Evolutionary conservation across 768 basidiomycete genomes (phyloP), one percentile per base, ranked within the genome.

Genomic region (Asterophora lycoperdoides): DNA sequence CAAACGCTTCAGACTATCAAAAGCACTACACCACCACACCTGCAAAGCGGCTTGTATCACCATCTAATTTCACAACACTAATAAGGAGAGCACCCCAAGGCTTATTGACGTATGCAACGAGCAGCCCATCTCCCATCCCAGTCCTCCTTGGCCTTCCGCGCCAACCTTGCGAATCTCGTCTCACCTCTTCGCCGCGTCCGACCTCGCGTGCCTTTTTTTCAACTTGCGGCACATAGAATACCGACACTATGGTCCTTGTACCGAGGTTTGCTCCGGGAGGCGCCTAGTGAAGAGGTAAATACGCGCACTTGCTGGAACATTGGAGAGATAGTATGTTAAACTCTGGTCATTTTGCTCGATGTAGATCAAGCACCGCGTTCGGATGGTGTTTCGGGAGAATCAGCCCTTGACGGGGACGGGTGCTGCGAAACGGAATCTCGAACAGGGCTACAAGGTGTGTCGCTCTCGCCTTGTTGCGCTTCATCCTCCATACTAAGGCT

Each of bases 231-330:
- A 0, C 92, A 94, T 62, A 78, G 84, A 17, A 65, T 83, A 20
- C 90, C 92, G 3, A 91, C 89, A 0, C 63, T 86, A 56, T 89
- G 88, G 86, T 64, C 72, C 0, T 68, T 93, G 4, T 94, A 93
- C 63, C 76, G 89, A 17, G 79, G 80, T 3, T 72, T 94, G 11
- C 64, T 89, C 41, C 68, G 73, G 23, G 58, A 74, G 34, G 74
- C 86, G 5, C 77, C 80, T 1, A 73, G 73, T 11, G 73, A 77
- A 20, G 70, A 78, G 60, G 86, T 88, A 56, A 46, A n/a, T n/a
- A n/a, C n/a, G 79, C 62, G 1, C 34, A 37, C 1, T 23, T 14
- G 23, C 6, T 23, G 23, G 23, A 23, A 3, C 6, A 3, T 3
- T 23, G 23, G 23, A 23, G 23, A 23, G 23, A 23, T 6, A 6